Percentiles rank a stretch among this genome's conserved stretches.
phyloP scores from a whole-genome alignment of 2,329 filamentous ascomycete genomes.

The Arthrobotrys entomopaga region DNA sequence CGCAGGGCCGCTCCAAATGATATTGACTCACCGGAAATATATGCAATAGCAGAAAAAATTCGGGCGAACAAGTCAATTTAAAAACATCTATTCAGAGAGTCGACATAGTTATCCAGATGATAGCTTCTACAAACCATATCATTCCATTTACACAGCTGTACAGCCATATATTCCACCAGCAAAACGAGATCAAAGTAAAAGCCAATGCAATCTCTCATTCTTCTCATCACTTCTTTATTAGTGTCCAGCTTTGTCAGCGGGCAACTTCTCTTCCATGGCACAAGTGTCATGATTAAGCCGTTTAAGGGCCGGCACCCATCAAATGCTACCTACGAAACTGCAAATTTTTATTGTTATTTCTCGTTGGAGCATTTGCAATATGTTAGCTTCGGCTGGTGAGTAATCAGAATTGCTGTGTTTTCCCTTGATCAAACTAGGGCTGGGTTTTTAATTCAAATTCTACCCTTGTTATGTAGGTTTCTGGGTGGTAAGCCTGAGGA shows the following conservation, averaged over 20 bases:
- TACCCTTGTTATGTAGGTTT: conserved; percentile 15
- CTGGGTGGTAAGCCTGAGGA: conserved; percentile 21
- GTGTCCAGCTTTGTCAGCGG: neutral
- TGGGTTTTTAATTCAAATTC: neutral
- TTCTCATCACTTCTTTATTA: neutral
- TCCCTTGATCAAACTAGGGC: neutral
- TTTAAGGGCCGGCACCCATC: conserved; percentile 27
- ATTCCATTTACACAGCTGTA: too few relatives aligned
- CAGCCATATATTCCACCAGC: too few relatives aligned
- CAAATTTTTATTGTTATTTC: conserved; percentile 39
- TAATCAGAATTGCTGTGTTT: neutral
- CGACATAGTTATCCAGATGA: too few relatives aligned
- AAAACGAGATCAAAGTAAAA: neutral
- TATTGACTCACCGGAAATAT: too few relatives aligned
- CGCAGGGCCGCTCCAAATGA: too few relatives aligned
- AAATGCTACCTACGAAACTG: conserved; percentile 30
- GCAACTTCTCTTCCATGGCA: conserved; percentile 27
- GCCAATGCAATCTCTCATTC: conserved; percentile 4
- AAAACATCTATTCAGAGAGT: too few relatives aligned
- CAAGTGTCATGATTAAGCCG: conserved; percentile 27
- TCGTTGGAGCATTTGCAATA: conserved; percentile 30
- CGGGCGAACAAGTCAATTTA: too few relatives aligned
- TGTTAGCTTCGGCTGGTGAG: conserved; percentile 35
- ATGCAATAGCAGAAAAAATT: too few relatives aligned
- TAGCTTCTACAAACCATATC: too few relatives aligned